Evolutionary conservation across 2,329 filamentous ascomycete genomes (phyloP).

Genomic region (Drechmeria coniospora): DNA sequence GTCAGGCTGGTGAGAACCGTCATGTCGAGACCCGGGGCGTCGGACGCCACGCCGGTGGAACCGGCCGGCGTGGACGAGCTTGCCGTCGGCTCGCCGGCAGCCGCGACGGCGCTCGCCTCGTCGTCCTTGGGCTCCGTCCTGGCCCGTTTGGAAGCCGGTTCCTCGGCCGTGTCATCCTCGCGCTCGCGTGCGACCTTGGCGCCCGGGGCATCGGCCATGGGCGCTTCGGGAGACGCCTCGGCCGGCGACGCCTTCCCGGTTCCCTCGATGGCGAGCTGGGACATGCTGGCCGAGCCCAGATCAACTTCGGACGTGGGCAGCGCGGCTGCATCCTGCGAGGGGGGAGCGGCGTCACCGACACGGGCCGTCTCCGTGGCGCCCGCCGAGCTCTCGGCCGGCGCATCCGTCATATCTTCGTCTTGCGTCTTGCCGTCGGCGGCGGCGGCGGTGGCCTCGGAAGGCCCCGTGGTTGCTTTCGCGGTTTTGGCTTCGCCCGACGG

Average conservation of each 20-base stretch:
- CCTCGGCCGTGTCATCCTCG: constrained; percentile 51
- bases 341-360: constrained; percentile 4
- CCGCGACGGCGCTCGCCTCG: constrained; percentile 11
- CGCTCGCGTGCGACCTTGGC: constrained; percentile 58
- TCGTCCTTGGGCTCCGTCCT: constrained; percentile 48
- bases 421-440: too few species aligned
- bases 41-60: constrained; percentile 3
- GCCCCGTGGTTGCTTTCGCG: too few species aligned
- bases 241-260: constrained; percentile 14
- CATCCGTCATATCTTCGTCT: constrained; percentile 13
- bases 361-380: constrained; percentile 7
- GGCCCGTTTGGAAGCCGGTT: constrained; percentile 66
- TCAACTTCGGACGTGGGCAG: constrained; percentile 18
- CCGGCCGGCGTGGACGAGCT: not conserved
- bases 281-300: constrained; percentile 20
- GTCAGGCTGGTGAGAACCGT: constrained; percentile 15
- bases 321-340: constrained; percentile 8
- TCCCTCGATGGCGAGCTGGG: constrained; percentile 22
- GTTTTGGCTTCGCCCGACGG: too few species aligned
- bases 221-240: constrained; percentile 23
- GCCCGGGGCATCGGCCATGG: constrained; percentile 38
- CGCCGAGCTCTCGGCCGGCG: constrained; percentile 6
- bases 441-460: too few species aligned
- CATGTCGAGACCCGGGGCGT: constrained; percentile 5
- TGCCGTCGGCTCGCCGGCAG: not conserved